A percentile compares a stretch with the other conserved stretches of the same genome.
Conservation (phyloP, 1,284 basidiomycete species). For the Ganoderma boninense region DNA sequence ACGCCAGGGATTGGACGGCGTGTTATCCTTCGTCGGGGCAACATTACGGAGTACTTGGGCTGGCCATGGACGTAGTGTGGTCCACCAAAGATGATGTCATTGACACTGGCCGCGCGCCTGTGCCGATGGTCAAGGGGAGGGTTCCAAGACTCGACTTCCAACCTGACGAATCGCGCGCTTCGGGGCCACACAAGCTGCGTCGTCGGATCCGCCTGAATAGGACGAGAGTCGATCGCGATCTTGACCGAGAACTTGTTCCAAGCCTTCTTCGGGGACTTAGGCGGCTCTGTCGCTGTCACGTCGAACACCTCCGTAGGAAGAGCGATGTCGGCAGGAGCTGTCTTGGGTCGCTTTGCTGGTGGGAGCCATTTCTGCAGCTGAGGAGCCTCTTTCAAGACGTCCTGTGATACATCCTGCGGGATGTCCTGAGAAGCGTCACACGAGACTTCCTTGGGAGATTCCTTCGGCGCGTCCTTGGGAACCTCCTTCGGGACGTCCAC, state of each 20-base stretch:
- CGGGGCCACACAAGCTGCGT: slow-evolving; percentile 56
- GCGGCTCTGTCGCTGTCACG: slow-evolving; percentile 59
- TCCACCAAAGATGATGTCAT: slow-evolving; percentile 74
- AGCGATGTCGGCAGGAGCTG: slow-evolving; percentile 39
- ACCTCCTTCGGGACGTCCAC: slow-evolving; percentile 31
- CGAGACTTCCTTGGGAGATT: slow-evolving; percentile 31
- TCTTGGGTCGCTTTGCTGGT: slow-evolving; percentile 56
- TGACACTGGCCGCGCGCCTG: slow-evolving; percentile 67
- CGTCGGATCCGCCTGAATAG: slow-evolving; percentile 53
- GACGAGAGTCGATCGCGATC: slow-evolving; percentile 58
- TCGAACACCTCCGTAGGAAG: slow-evolving; percentile 57
- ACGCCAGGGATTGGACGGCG: slow-evolving; percentile 8
- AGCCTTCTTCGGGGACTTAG: slow-evolving; percentile 59
- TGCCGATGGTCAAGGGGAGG: slow-evolving; percentile 78
- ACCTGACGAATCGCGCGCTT: slow-evolving; percentile 52
- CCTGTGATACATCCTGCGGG: slow-evolving; percentile 32
- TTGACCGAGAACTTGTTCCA: slow-evolving; percentile 65
- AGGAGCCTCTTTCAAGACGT: slow-evolving; percentile 31
- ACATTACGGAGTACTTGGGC: slow-evolving; percentile 57
- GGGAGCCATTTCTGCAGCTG: slow-evolving; percentile 58
- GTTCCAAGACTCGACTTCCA: slow-evolving; percentile 79
- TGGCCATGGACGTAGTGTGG: slow-evolving; percentile 54
- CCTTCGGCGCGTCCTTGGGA: slow-evolving; percentile 33
- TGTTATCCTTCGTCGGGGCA: slow-evolving; percentile 53
- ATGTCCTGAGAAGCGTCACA: slow-evolving; percentile 35